Percentiles rank a stretch among this genome's conserved stretches.
Conservation (phyloP, 352 stramenopile species). For the Bremia lactucae region DNA sequence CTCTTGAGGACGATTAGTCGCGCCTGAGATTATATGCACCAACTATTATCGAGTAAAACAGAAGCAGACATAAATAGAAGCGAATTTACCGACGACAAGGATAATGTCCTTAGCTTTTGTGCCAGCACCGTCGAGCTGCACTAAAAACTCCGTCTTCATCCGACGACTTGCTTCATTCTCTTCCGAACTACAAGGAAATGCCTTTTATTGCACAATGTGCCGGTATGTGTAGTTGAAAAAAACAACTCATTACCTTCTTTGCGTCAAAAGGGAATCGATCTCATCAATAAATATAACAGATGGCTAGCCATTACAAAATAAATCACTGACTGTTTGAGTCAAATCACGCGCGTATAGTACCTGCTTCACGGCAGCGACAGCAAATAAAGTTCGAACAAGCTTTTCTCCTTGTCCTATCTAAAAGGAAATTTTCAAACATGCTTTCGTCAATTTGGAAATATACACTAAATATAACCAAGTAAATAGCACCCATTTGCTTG, state of each 20-base stretch:
- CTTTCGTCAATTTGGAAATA: background rate
- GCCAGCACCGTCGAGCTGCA: constrained; percentile 93
- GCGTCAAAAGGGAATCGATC: constrained; percentile 97
- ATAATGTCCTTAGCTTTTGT: constrained; percentile 88
- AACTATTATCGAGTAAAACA: background rate
- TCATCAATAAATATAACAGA: constrained; percentile 99
- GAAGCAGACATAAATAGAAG: background rate
- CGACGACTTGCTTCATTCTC: constrained; percentile 95
- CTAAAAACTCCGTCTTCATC: constrained; percentile 98
- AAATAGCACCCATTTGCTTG: constrained; percentile 92
- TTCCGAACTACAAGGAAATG: constrained; percentile 56
- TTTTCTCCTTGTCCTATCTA: constrained; percentile 98
- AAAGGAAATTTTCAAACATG: too few species aligned
- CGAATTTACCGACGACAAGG: constrained; percentile 56
- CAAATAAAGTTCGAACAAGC: constrained; percentile 94
- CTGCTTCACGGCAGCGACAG: constrained; percentile 88
- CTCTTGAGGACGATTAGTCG: constrained; percentile 96
- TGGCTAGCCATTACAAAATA: constrained; percentile 43
- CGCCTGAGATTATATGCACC: constrained; percentile 36
- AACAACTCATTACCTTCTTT: constrained; percentile 89
- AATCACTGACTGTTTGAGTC: background rate
- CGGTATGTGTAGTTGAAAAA: too few species aligned
- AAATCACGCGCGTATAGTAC: constrained; percentile 15
- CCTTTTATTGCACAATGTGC: too few species aligned
- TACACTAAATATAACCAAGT: background rate